Conservation (phyloP, 352 stramenopile genomes). For the Paralagenidium karlingii region DNA sequence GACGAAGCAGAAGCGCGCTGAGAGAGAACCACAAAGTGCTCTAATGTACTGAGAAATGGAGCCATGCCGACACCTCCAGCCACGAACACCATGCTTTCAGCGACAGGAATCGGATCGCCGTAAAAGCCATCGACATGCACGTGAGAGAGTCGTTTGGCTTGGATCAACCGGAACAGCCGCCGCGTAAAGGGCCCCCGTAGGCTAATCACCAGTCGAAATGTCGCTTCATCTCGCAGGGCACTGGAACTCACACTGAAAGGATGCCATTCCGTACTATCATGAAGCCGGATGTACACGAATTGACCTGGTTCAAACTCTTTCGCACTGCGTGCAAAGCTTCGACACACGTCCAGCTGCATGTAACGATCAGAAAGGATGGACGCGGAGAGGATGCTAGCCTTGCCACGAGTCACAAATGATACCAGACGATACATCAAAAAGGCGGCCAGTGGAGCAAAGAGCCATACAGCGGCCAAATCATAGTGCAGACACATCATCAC, state of each 20-base stretch:
- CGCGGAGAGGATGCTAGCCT: slow-evolving; percentile 23
- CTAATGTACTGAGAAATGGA: slow-evolving; percentile 47
- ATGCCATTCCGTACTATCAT: slow-evolving; percentile 49
- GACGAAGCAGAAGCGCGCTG: no score
- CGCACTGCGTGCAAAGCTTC: slow-evolving; percentile 3
- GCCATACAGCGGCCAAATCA: slow-evolving; percentile 46
- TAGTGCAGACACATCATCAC: slow-evolving; percentile 46
- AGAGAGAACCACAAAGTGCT: slow-evolving; percentile 34
- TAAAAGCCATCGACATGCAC: slow-evolving; percentile 69
- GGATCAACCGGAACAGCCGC: slow-evolving; percentile 27
- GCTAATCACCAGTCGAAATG: slow-evolving; percentile 42
- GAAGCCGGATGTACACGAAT: slow-evolving; percentile 61
- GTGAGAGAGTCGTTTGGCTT: slow-evolving; percentile 17
- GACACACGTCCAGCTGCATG: slow-evolving; percentile 43
- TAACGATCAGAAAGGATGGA: slow-evolving; percentile 25
- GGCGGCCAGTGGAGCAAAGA: slow-evolving; percentile 28
- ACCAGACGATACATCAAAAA: slow-evolving; percentile 51
- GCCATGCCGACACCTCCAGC: slow-evolving; percentile 61
- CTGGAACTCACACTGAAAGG: slow-evolving; percentile 63
- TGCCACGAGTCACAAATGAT: slow-evolving; percentile 24
- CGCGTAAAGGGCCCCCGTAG: slow-evolving; percentile 49
- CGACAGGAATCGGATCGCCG: slow-evolving; percentile 11
- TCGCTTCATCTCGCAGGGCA: slow-evolving; percentile 20
- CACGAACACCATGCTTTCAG: slow-evolving; percentile 51
- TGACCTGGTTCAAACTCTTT: slow-evolving; percentile 36